Evolutionary conservation across 1,284 basidiomycete species (phyloP).

Genomic region (Microbotryomycetes sp.): DNA sequence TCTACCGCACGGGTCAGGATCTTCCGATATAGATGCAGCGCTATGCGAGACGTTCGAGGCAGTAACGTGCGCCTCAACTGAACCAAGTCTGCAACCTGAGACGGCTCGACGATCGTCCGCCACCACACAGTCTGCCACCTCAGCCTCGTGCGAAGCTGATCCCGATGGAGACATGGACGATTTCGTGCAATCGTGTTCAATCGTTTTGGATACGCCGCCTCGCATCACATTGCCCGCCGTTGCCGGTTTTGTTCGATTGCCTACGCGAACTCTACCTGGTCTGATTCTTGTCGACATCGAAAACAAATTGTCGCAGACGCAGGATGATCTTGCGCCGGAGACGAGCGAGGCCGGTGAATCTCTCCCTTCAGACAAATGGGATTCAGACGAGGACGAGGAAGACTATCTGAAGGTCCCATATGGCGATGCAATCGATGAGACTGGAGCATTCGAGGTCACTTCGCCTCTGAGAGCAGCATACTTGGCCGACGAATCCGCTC

Average conservation of each 20-base stretch:
- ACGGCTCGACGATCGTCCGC: no score
- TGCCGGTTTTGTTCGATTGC: slow-evolving; percentile 5
- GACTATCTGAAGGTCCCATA: background rate
- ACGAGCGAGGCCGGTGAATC: background rate
- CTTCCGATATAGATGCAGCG: no score
- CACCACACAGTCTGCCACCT: no score
- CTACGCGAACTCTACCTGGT: background rate
- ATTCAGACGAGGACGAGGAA: background rate
- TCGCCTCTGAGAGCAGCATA: background rate
- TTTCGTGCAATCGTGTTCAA: slow-evolving; percentile 24
- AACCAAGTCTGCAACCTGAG: no score
- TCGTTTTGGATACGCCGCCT: slow-evolving; percentile 25
- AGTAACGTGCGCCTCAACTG: no score
- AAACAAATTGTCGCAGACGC: background rate
- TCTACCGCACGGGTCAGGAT: no score
- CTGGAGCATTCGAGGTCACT: background rate
- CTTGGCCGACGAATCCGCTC: background rate
- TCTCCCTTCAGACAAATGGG: background rate
- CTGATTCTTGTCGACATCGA: background rate
- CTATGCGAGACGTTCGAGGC: no score
- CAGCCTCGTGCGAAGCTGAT: background rate
- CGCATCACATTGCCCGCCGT: slow-evolving; percentile 5
- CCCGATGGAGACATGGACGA: background rate
- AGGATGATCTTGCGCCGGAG: background rate
- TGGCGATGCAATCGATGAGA: background rate